phyloP scores from a whole-genome alignment of 305 asterid genomes.

The Fraxinus platypoda region DNA sequence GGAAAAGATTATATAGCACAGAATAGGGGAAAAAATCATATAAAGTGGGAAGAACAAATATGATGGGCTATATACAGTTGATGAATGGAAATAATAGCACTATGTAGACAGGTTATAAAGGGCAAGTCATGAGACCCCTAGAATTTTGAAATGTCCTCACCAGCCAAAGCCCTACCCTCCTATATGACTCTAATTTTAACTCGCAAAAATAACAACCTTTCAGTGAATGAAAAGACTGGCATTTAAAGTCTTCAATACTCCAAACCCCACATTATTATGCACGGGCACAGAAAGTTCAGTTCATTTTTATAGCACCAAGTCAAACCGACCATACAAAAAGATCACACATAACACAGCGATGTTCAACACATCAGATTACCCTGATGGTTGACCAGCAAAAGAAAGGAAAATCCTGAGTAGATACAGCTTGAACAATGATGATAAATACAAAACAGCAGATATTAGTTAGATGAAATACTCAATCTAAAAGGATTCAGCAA shows the following conservation, averaged over 20 bases:
- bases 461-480: neutral
- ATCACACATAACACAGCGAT: neutral
- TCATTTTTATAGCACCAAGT: neutral
- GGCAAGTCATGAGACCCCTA: neutral
- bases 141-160: neutral
- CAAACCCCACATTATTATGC: neutral
- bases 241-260: neutral
- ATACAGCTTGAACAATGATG: neutral
- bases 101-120: neutral
- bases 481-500: neutral
- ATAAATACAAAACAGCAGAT: neutral
- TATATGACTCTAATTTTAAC: neutral
- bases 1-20: slow-evolving; percentile 12
- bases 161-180: neutral
- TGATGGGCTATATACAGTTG: neutral
- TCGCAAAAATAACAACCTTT: neutral
- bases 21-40: slow-evolving; percentile 1
- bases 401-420: neutral
- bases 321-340: neutral
- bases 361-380: neutral
- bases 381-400: neutral
- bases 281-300: neutral
- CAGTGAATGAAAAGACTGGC: neutral
- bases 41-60: neutral
- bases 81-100: neutral